Conservation (phyloP, 1,284 basidiomycete genomes). For the Pascua sp. region DNA sequence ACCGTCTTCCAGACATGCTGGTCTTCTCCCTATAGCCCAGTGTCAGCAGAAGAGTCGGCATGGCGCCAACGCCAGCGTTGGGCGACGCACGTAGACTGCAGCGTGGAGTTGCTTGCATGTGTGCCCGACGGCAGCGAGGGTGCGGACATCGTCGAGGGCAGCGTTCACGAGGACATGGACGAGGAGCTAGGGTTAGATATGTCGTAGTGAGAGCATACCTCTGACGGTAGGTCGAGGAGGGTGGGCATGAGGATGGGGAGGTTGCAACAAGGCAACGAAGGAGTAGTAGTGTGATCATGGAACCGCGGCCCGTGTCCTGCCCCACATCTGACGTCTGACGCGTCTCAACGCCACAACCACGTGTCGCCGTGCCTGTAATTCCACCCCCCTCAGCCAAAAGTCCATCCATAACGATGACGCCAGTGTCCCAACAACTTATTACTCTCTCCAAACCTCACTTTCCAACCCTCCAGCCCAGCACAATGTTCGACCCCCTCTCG, state of each 20-base stretch:
- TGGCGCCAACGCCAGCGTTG: neutral
- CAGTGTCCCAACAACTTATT: neutral
- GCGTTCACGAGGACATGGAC: neutral
- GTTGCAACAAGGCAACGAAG: neutral
- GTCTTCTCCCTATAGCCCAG: neutral
- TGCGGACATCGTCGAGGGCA: neutral
- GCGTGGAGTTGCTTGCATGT: neutral
- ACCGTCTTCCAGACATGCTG: neutral
- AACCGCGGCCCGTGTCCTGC: neutral
- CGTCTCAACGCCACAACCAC: neutral
- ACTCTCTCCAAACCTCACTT: neutral
- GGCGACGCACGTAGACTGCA: neutral
- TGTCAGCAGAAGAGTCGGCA: neutral
- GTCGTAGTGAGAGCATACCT: too few species aligned
- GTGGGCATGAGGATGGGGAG: too few species aligned
- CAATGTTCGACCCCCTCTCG: slow-evolving; percentile 41
- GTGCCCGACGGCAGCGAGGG: neutral
- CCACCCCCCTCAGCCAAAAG: neutral
- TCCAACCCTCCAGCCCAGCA: neutral
- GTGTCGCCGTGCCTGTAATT: neutral
- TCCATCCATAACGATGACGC: neutral
- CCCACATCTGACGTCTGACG: neutral
- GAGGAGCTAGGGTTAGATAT: neutral
- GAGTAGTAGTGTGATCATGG: neutral
- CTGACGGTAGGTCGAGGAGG: too few species aligned